Evolutionary conservation across 1,139 yeast genomes (phyloP), one percentile per base, ranked within the genome.

Genomic region (Geotrichum reessii): DNA sequence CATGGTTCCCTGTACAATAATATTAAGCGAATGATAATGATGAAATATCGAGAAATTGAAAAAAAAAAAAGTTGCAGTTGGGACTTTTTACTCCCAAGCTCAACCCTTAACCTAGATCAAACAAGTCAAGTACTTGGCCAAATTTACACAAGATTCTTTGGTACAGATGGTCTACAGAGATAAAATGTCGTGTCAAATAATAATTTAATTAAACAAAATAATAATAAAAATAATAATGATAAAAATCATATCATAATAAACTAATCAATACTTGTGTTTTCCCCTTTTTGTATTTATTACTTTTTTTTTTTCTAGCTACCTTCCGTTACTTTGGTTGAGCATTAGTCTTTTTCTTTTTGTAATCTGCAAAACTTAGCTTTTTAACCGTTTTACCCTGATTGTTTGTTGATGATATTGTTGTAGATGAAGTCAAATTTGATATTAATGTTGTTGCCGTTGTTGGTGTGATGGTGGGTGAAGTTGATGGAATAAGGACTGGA

Each of bases 361-460:
- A 88, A 69, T 88, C 96, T 1, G 95, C 95, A 73, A 89, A 85
- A 42, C 92, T 86, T 62, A 88, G 74, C 71, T 87, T 87, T 75
- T 88, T 88, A 63, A 79, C 81, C 9, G 76, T 64, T 67, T 71
- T 47, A 64, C 73, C 63, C 42, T 37, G 42, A 14, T 11, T 37
- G 14, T 14, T 37, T 2, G 70, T 70, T 5, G 69, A 8, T 17
- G 31, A 28, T 9, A 24, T 37, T 47, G 31, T 4, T 2, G 70
- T 69, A 2, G 69, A 63, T 11, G 62, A 62, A 25, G 64, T 59
- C 14, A 70, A 63, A 53, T 66, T 63, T 1, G 57, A 49, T n/a
- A 33, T 53, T 28, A 9, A 0, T 4, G 52, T 47, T 17, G 28
- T 24, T 33, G 40, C 17, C 12, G 40, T 22, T 2, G 48, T 37